phyloP scores from a whole-genome alignment of 495 filamentous ascomycete genomes.

The Xylaria castorea region DNA sequence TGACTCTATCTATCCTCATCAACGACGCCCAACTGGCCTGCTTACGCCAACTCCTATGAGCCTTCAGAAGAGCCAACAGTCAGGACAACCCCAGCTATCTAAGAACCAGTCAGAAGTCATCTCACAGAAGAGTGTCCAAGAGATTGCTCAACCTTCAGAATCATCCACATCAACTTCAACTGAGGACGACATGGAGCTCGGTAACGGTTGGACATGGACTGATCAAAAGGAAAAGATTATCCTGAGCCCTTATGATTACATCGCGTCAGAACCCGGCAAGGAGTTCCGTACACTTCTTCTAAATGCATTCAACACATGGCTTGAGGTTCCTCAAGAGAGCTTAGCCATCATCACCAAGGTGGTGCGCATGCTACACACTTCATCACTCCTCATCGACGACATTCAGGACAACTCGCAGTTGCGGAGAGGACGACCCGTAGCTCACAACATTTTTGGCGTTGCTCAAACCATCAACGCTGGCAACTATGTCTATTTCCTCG shows the following conservation, averaged over 20 bases:
- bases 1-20: constrained; percentile 27
- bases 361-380: constrained; percentile 81
- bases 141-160: not conserved
- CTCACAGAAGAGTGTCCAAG: constrained; percentile 15
- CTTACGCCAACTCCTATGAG: constrained; percentile 21
- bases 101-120: constrained; percentile 12
- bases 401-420: constrained; percentile 78
- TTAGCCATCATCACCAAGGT: constrained; percentile 76
- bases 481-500: constrained; percentile 85
- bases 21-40: constrained; percentile 23
- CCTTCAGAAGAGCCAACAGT: constrained; percentile 6
- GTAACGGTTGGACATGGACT: constrained; percentile 52
- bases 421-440: constrained; percentile 80
- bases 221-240: constrained; percentile 71
- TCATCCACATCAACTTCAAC: not conserved
- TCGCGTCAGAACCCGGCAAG: constrained; percentile 78
- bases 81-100: not conserved
- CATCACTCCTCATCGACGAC: constrained; percentile 81
- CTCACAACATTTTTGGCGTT: constrained; percentile 84
- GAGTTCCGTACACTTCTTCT: constrained; percentile 78
- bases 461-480: constrained; percentile 89
- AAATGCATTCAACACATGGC: constrained; percentile 78
- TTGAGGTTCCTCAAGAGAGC: constrained; percentile 72
- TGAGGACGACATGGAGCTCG: constrained; percentile 18
- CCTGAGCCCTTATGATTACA: constrained; percentile 78